Evolutionary conservation across 192 early-diverging fungal genomes (phyloP), one percentile per base, ranked within the genome.

Genomic region (Irineochytrium annulatum): DNA sequence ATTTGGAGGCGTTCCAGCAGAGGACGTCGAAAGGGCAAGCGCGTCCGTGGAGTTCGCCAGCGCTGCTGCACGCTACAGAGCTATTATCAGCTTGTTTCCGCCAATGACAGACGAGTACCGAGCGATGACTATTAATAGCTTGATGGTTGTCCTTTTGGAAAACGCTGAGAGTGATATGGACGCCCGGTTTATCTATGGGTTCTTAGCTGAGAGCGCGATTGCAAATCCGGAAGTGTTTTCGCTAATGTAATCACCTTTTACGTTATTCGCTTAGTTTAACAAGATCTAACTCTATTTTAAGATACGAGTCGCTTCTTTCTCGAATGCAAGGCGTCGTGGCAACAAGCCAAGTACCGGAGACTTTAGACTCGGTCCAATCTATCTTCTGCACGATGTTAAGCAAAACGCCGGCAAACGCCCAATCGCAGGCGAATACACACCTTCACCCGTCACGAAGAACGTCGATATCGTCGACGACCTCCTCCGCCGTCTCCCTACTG

Each of bases 91-190:
- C 32, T 73, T 79, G 45, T 54, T 90, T 34, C 80, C 82, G 54
- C 85, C 83, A 22, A 73, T 89, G 0, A 75, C 82, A 51, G 80
- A 89, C 45, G 74, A 61, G 30, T 55, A 57, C n/a, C 79, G 80
- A 22, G 82, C 83, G 2, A 61, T 87, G 31, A 65, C 90, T 41
- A 59, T 87, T 24, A 68, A 86, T 27, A 81, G 86, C 1, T 60
- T 89, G 69, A 68, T 90, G 68, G 86, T 82, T 14, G 79, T 81
- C 1, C 80, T 90, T 74, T 69, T 92, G 34, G 80, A 91, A 57
- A 80, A 71, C 43, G 76, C 87, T 0, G 88, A 92, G 46, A 78
- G 78, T 27, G 89, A 90, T 49, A 68, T 77, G 17, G 90, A 92
- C 75, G 69, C 77, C 16, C 45, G 86, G 32, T 89, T 87, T 61